Evolutionary conservation across 495 filamentous ascomycete genomes (phyloP), one percentile per base, ranked within the genome.

Genomic region (Aspergillus cavernicola): DNA sequence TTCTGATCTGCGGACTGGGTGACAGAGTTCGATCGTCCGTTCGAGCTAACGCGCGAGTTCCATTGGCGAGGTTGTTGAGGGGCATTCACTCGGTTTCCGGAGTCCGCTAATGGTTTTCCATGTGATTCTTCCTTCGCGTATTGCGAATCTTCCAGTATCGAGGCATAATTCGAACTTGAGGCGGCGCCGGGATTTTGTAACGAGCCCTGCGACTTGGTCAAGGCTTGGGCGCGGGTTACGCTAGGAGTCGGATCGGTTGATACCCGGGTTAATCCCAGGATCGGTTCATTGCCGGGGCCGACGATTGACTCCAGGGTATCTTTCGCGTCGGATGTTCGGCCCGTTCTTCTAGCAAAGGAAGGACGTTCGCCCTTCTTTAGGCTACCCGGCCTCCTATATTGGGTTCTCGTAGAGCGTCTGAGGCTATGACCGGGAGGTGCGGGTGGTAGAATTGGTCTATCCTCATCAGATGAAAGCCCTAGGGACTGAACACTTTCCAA

Each of bases 351-450:
- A 0, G 90, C 86, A 57, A 89, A 88, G 22, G 87, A 84, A 5
- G 81, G 78, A 45, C 85, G 78, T 59, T 92, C 88, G 38, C 87
- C 87, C 63, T 87, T 90, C 53, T 83, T 83, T 44, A 90, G 67
- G 72, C 91, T 96, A 11, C 92, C 93, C n/a, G 62, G 58, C 47
- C 88, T 87, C 61, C 90, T 78, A 62, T 98, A 98, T 24, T 89
- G 90, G 13, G 93, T 99, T 32, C 90, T 81, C 13, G 90, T 99
- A 32, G 95, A 95, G 49, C 93, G 80, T 56, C 90, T 81, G 45
- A 99, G 78, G 15, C 89, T 87, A 62, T 85, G 83, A 4, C 89
- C 87, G 8, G 83, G 87, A 19, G 86, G 85, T 20, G 75, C 68
- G 59, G 82, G 77, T 1, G 89, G 85, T 49, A 97, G 71, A 55